Percentiles rank a stretch among this genome's conserved stretches.
phyloP scores from a whole-genome alignment of 331 rosid genomes.

The Quercus lobata region DNA sequence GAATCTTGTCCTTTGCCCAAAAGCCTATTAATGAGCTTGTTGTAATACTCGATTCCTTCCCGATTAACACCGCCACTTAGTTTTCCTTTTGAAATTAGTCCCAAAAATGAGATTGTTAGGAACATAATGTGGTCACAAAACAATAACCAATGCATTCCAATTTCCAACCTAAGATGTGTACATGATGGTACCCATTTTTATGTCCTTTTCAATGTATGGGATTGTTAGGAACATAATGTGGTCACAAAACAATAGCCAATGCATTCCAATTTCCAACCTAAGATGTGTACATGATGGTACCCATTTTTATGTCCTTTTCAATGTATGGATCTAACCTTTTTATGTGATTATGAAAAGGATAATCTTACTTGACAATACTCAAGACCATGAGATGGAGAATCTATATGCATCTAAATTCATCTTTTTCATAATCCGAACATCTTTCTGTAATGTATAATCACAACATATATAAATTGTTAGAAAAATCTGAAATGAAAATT shows the following conservation, averaged over 20 bases:
- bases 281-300: neutral
- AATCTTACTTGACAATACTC: slow-evolving; percentile 27
- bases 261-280: neutral
- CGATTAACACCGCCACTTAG: slow-evolving; percentile 22
- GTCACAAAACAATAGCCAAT: neutral
- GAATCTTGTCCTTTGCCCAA: no score
- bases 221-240: neutral
- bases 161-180: neutral
- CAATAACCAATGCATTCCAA: neutral
- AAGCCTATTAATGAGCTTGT: no score
- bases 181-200: neutral
- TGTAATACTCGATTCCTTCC: slow-evolving; percentile 8
- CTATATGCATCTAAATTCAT: slow-evolving; percentile 25
- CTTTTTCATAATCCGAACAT: slow-evolving; percentile 3
- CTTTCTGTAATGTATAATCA: no score
- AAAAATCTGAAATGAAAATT: neutral
- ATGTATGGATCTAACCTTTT: no score
- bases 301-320: neutral
- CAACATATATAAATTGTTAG: no score
- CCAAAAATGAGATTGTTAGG: neutral
- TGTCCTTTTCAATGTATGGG: no score
- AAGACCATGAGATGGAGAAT: slow-evolving; percentile 30
- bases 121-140: neutral
- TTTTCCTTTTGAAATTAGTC: slow-evolving; percentile 30
- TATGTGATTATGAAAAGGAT: neutral